phyloP scores from a whole-genome alignment of 164 flowering plant genomes.

The Aristolochia contorta region DNA sequence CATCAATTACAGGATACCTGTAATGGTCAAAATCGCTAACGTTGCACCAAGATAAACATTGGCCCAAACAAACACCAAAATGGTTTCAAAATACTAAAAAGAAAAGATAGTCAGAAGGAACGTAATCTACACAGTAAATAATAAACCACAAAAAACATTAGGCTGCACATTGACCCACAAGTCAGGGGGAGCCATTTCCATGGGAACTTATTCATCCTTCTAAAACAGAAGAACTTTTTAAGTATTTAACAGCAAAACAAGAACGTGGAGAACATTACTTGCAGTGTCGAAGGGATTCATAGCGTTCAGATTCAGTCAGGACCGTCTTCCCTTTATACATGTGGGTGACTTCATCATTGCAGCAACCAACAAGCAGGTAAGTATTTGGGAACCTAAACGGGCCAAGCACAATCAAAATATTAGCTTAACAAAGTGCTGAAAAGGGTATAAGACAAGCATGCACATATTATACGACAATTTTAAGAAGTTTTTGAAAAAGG shows the following conservation, averaged over 20 bases:
- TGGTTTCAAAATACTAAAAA: too few species aligned
- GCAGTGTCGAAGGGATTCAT: constrained; percentile 97
- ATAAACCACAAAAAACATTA: not conserved
- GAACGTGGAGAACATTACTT: constrained; percentile 21
- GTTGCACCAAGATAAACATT: too few species aligned
- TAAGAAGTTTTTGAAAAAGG: too few species aligned
- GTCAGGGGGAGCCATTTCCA: not conserved
- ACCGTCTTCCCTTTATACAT: constrained; percentile 89
- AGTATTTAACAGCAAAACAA: not conserved
- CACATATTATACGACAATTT: not conserved
- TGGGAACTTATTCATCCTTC: not conserved
- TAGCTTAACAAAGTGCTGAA: too few species aligned
- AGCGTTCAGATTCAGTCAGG: constrained; percentile 71
- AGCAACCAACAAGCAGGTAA: constrained; percentile 83
- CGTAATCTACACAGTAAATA: not conserved
- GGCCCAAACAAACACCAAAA: too few species aligned
- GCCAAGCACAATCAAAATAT: too few species aligned
- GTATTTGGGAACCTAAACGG: constrained; percentile 67
- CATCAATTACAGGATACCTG: too few species aligned
- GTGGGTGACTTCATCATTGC: constrained; percentile 79
- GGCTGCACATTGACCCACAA: not conserved
- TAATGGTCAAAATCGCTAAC: too few species aligned
- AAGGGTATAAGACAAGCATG: too few species aligned
- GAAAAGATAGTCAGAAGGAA: too few species aligned
- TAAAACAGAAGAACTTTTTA: not conserved